phyloP scores from a whole-genome alignment of 306 rosid genomes.

The Corylus americana region DNA sequence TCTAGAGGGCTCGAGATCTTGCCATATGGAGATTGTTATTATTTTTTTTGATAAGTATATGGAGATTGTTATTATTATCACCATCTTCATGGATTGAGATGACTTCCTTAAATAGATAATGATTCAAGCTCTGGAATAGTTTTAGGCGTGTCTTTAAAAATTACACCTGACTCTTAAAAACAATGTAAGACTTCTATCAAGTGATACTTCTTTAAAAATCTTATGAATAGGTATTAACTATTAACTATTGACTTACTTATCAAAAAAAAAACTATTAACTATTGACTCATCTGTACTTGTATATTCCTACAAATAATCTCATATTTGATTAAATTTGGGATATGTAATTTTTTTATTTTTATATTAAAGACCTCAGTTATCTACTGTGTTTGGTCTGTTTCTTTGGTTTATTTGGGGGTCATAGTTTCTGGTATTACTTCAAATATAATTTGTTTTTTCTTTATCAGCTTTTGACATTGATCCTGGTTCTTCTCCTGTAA shows the following conservation, averaged over 20 bases:
- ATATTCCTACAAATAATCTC: not conserved
- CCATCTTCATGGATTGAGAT: not conserved
- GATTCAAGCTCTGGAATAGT: not conserved
- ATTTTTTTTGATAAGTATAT: no score
- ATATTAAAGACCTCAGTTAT: not conserved
- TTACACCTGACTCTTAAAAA: no score
- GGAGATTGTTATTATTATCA: not conserved
- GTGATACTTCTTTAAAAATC: not conserved
- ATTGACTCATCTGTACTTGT: not conserved
- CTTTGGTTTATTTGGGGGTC: not conserved
- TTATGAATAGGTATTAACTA: no score
- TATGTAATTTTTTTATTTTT: not conserved
- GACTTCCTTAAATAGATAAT: not conserved
- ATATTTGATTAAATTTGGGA: not conserved
- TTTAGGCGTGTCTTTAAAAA: not conserved
- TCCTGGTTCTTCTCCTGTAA: conserved; percentile 20
- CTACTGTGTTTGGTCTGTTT: not conserved
- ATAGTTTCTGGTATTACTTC: not conserved
- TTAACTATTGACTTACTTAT: no score
- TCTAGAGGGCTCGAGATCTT: not conserved
- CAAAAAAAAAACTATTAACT: no score
- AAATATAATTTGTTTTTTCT: not conserved
- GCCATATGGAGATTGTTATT: not conserved
- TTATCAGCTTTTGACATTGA: not conserved
- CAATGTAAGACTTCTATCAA: not conserved